Conservation (phyloP, 2,329 filamentous ascomycete genomes). For the Curvularia hawaiiensis region DNA sequence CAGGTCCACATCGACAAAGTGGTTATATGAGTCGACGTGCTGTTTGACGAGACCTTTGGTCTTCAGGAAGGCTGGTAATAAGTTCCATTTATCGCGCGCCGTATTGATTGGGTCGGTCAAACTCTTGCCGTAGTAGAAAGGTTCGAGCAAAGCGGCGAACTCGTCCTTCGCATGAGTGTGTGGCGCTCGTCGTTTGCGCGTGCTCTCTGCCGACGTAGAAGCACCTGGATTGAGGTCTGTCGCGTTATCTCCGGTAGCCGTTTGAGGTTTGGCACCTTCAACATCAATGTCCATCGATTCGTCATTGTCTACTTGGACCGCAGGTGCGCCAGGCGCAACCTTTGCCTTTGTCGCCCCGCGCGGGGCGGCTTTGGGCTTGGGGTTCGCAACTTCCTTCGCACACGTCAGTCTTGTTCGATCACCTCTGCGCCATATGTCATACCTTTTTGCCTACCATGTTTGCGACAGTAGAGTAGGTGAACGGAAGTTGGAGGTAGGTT, state of each 20-base stretch:
- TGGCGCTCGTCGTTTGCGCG: constrained; percentile 36
- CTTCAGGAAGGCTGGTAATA: constrained; percentile 95
- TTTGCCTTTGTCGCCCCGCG: constrained; percentile 38
- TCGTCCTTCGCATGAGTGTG: constrained; percentile 49
- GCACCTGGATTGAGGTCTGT: constrained; percentile 26
- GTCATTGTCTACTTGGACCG: constrained; percentile 16
- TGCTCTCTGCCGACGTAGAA: constrained; percentile 31
- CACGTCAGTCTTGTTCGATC: constrained; percentile 13
- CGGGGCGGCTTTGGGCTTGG: constrained; percentile 38
- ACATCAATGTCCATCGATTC: constrained; percentile 19
- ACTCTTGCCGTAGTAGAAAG: constrained; percentile 72
- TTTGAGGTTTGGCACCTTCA: constrained; percentile 9
- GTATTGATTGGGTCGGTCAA: constrained; percentile 73
- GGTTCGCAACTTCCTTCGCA: constrained; percentile 33
- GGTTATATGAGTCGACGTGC: constrained; percentile 98
- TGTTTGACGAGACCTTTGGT: constrained; percentile 97
- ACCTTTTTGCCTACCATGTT: constrained; percentile 43
- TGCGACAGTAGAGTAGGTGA: constrained; percentile 19
- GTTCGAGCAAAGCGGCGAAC: constrained; percentile 69
- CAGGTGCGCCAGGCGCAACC: constrained; percentile 21
- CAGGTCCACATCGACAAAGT: constrained; percentile 94
- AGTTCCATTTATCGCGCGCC: constrained; percentile 90
- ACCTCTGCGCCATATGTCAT: not conserved
- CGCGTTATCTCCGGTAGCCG: constrained; percentile 14
- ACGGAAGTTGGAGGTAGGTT: constrained; percentile 18